Percentiles rank a stretch among this genome's conserved stretches.
phyloP scores from a whole-genome alignment of 2,329 filamentous ascomycete species.

The Ophiosphaerella herpotricha region DNA sequence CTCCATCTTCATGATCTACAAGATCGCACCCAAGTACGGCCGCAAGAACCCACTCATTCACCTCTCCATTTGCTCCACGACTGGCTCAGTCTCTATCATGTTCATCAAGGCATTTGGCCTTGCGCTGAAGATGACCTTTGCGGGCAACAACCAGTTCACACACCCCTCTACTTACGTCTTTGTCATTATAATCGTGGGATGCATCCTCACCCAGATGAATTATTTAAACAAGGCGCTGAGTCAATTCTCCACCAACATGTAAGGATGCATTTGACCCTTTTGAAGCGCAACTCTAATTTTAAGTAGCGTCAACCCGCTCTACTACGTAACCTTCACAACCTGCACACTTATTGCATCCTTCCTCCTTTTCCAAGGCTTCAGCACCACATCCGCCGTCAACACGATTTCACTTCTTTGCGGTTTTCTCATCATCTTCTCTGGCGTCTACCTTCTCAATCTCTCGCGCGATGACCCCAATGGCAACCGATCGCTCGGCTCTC shows the following conservation, averaged over 20 bases:
- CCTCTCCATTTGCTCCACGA: conserved; percentile 95
- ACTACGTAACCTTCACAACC: conserved; percentile 97
- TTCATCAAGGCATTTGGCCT: conserved; percentile 98
- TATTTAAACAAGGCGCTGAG: conserved; percentile 99
- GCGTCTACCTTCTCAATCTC: conserved; percentile 95
- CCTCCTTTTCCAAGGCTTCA: conserved; percentile 94
- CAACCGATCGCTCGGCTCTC: conserved; percentile 60
- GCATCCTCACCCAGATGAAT: conserved; percentile 99
- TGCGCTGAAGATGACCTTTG: conserved; percentile 91
- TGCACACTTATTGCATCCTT: conserved; percentile 93
- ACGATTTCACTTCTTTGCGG: conserved; percentile 90
- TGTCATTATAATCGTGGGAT: conserved; percentile 87
- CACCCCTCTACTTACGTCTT: conserved; percentile 98
- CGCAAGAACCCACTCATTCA: conserved; percentile 96
- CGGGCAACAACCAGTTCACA: conserved; percentile 91
- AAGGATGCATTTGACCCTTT: conserved; percentile 44
- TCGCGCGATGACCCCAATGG: conserved; percentile 89
- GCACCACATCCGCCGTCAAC: conserved; percentile 88
- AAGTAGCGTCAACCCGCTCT: conserved; percentile 85
- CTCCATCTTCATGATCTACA: conserved; percentile 94
- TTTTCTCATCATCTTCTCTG: conserved; percentile 92
- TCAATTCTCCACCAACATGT: conserved; percentile 98
- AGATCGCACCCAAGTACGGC: conserved; percentile 83
- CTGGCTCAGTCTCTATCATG: conserved; percentile 98
- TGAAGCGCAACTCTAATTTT: conserved; percentile 8